Base-by-base conservation (phyloP, 352 stramenopile genomes). In the Phytophthora hybrid region DNA sequence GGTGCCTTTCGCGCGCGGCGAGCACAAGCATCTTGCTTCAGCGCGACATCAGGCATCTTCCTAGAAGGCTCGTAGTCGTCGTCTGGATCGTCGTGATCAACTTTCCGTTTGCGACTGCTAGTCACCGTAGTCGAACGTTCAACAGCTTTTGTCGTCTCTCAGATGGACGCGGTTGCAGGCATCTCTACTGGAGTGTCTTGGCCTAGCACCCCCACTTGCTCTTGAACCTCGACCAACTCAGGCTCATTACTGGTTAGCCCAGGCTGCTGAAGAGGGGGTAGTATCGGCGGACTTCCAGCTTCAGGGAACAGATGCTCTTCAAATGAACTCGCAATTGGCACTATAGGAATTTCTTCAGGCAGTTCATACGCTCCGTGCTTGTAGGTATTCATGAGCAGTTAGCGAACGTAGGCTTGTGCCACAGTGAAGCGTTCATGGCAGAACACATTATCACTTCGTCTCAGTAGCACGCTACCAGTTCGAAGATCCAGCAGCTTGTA, bases 21-120 rank as follows among this genome's bases (percentile, higher is more conserved):
- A 26, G 23, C 23, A 23, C 32, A 21, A 4, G 21, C 23, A 26
- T 26, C 23, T 2, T 26, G 23, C 23, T 26, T 26, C 23, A 2
- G 23, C 23, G 6, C 23, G 37, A 9, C 32, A 14, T 39, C 46
- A 66, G 19, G 18, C n/a, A 54, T 18, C 19, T 52, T 51, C 32
- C 60, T 60, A 2, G 59, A 9, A 49, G 59, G 46, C n/a, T 66
- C 14, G 14, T 66, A 66, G 29, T 66, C 59, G 23, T 58, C 60
- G 53, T 39, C 26, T 16, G 0, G 34, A 3, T 41, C 34, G 8
- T 14, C 9, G 14, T 8, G 34, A 41, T 41, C 8, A 41, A 41
- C 34, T 41, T 5, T 10, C 8, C 14, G 34, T 1, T 5, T 13
- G 14, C 34, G 34, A 16, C 34, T 10, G 14, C 34, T 41, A 13